Evolutionary conservation across 352 stramenopile species (phyloP), one percentile per base, ranked within the genome.

Genomic region (Globisporangium ultimum): DNA sequence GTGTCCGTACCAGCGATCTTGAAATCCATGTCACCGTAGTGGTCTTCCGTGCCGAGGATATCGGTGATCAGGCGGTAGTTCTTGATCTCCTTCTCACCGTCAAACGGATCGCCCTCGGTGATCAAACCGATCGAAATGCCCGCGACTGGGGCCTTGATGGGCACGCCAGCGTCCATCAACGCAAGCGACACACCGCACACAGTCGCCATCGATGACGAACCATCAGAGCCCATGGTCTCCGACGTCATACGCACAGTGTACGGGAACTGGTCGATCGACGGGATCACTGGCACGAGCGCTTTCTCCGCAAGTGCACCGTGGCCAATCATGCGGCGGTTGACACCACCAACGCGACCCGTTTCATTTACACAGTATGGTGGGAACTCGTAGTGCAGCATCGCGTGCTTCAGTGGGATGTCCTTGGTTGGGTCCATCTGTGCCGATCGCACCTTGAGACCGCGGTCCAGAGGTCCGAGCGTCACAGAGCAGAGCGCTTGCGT

Each of bases 361-460:
- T 98, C 95, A 47, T 98, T 98, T 14, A 99, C 96, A 62, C 87
- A 97, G 75, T 98, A 99, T 1, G 96, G 91, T 12, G 97, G 97
- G 74, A 99, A 99, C 62, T 99, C 92, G 64, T 99, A 99, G 74
- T 99, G 97, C 59, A 99, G 78, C 74, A 99, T 99, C 55, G 84
- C 83, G 57, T 93, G 75, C 61, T 94, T 91, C 40, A 87, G 53
- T 28, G 68, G 57, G 51, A 71, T 61, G 52, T 72, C 58, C 22
- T 80, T 70, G 18, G 67, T 64, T 22, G 69, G 71, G 49, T 89
- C 73, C 36, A 80, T 60, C 11, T 82, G 61, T 17, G 82, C 74
- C 52, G 76, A 84, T 48, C 84, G 86, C 51, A 93, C 70, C 28
- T 76, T 75, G 50, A 95, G 68, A 1, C 80, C 84, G 64, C 81